A percentile compares a stretch with the other conserved stretches of the same genome.
These are phyloP conservation scores for Cenchrus fungigraminus DNA, from an alignment of 176 grass and related monocot genomes.

Conservation along the genomic window DNA sequence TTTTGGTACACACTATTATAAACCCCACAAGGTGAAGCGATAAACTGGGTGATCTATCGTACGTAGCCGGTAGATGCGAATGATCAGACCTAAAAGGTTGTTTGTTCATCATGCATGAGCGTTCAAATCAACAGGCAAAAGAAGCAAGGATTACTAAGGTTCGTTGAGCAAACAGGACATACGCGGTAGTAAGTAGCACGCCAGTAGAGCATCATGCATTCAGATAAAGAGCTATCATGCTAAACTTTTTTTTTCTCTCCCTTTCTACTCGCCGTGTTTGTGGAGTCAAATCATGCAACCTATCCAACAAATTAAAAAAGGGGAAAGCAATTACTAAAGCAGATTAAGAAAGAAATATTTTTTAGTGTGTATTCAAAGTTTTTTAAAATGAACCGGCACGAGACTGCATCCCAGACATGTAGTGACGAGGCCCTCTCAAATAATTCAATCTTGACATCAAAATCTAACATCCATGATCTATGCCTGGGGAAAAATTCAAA, in stretches of 20 bases:
- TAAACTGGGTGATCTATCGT: neutral
- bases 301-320: neutral
- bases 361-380: neutral
- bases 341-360: neutral
- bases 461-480: neutral
- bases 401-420: neutral
- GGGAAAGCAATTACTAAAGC: no score
- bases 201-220: neutral
- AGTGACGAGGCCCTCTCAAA: neutral
- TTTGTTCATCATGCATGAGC: neutral
- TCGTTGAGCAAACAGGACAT: constrained; percentile 23
- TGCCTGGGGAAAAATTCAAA: neutral
- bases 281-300: neutral
- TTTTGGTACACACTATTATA: no score
- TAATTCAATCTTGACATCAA: neutral
- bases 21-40: constrained; percentile 6
- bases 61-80: neutral
- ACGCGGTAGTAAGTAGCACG: neutral
- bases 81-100: constrained; percentile 25
- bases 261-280: neutral
- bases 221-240: neutral
- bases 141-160: neutral
- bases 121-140: neutral
- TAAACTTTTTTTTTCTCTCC: neutral
- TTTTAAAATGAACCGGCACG: no score